Conservation (phyloP, 2,329 filamentous ascomycete species). For the Aureobasidium sp. region DNA sequence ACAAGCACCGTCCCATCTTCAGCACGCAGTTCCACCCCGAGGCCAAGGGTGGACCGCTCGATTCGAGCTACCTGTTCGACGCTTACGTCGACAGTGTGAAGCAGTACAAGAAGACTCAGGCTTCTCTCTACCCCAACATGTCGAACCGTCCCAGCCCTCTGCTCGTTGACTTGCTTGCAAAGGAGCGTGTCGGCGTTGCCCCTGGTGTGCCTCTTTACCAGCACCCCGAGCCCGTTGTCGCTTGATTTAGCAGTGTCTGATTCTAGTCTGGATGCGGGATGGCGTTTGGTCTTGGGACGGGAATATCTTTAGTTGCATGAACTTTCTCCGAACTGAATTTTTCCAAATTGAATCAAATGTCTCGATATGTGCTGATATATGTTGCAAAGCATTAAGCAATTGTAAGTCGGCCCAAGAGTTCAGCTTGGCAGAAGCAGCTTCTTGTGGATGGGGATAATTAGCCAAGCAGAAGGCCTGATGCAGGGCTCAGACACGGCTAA, state of each 20-base stretch:
- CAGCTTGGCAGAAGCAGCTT: not conserved
- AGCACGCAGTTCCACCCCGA: slow-evolving; percentile 98
- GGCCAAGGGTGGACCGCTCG: slow-evolving; percentile 92
- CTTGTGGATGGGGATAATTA: not conserved
- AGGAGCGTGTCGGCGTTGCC: slow-evolving; percentile 84
- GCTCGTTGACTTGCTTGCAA: slow-evolving; percentile 81
- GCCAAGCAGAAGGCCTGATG: not conserved
- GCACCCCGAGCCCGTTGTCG: slow-evolving; percentile 8
- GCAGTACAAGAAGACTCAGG: slow-evolving; percentile 78
- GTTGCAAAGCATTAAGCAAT: not conserved
- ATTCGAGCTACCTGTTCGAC: slow-evolving; percentile 93
- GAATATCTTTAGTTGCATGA: not conserved
- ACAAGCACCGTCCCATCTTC: slow-evolving; percentile 94
- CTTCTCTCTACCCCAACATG: slow-evolving; percentile 59
- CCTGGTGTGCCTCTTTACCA: slow-evolving; percentile 26
- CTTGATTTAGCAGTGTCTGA: not conserved
- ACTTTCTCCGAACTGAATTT: not conserved
- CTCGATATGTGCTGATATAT: not conserved
- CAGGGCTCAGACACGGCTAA: not conserved
- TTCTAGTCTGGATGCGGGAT: not conserved
- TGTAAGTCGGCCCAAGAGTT: not conserved
- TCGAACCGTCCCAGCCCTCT: slow-evolving; percentile 83
- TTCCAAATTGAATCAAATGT: not conserved
- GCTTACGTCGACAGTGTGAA: slow-evolving; percentile 86
- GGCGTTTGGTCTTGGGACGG: not conserved